Evolutionary conservation across 768 basidiomycete species (phyloP), one percentile per base, ranked within the genome.

Genomic region (Mycena albidolilacea): DNA sequence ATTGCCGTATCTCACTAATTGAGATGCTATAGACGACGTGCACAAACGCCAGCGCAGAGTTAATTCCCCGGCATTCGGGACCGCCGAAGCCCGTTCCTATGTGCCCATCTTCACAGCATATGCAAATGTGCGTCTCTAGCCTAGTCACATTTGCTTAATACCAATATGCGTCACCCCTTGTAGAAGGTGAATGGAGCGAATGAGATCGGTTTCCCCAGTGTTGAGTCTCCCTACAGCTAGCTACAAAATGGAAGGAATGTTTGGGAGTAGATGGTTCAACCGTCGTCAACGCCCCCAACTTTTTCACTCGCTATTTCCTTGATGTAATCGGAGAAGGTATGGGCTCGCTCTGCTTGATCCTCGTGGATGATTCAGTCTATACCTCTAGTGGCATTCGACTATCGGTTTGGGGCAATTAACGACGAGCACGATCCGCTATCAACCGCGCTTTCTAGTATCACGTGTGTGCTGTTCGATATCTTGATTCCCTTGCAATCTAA

Each of bases 61-160:
- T 23, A 86, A 90, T 83, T 81, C 88, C 60, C 89, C 89, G 5
- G 89, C 87, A 3, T 90, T 91, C 70, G 88, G 89, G 64, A 83
- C 79, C 10, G 85, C 85, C 0, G 88, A 90, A 73, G 84, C 85
- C 39, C 89, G 85, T 66, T 83, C 89, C 0, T 89, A 88, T 70
- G 81, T 90, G 8, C 80, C 84, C 35, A 80, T 90, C 60, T 90
- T 90, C 79, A 82, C 80, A 50, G 82, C 81, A 69, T 85, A 84
- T 46, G 79, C 86, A 41, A 85, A 88, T 79, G 87, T 86, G 59
- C 66, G 79, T 74, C 75, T 59, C 19, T 30, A 39, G 19, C 75
- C 30, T 81, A 59, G 19, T 37, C 30, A 59, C 17, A 74, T 77
- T 7, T 41, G 75, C 38, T 71, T 15, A 74, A 59, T 77, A 74